Base-by-base conservation (phyloP, 768 basidiomycete genomes). In the Leccinum uliginosum region DNA sequence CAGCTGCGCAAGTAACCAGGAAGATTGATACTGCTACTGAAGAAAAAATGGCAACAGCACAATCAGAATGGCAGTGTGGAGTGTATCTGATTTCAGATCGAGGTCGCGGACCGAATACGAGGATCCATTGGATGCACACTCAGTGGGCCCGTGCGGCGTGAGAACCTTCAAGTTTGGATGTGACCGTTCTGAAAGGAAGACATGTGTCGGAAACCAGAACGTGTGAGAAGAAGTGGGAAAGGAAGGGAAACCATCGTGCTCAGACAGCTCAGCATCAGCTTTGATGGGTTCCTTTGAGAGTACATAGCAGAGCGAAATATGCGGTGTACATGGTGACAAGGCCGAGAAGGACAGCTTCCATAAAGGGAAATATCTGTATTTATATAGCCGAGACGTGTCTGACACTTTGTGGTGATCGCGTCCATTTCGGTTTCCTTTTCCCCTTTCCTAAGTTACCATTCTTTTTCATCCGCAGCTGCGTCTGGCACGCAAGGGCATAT, bases 401-500 rank as follows among this genome's bases (percentile, higher is more conserved):
- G 14, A 29, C 45, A 3, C 51, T 6, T 55, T 50, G 54, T 62
- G 62, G 30, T 30, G 60, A 67, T 66, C 58, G 65, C 29, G 63
- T 66, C 63, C 63, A 59, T 59, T 51, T 62, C 49, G 44, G 43
- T 19, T 7, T 32, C 51, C 7, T 26, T 21, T 32, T 27, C 30
- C 35, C 55, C 17, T 34, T 54, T 27, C 15, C 23, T 35, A 17
- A 10, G 11, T 30, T 11, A 11, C 15, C 21, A 8, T 44, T 44
- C 44, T 23, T 24, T 45, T 45, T 24, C 6, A 8, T 50, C n/a
- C 23, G 1, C 19, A 43, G 50, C 40, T 45, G 74, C 64, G 66
- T 67, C 68, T 60, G 67, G 65, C 49, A 69, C 71, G 67, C 68
- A 47, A 26, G 4, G 24, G 11, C 5, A 4, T 44, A n/a, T n/a